Base-by-base conservation (phyloP, 768 basidiomycete species). In the Suillus fuscotomentosus region DNA sequence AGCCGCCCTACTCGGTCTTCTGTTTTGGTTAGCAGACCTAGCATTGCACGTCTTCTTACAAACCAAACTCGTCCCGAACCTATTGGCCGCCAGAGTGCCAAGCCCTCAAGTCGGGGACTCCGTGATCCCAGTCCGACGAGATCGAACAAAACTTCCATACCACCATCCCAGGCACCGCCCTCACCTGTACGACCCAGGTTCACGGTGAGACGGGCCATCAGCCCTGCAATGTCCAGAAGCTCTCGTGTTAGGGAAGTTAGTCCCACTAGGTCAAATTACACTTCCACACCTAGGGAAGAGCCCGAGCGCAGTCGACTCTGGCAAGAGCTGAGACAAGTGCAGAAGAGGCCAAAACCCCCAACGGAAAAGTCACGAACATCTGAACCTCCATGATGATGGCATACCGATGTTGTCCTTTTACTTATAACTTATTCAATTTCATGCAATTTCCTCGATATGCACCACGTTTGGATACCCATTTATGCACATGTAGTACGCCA, bases 291-390 rank as follows among this genome's bases (percentile, higher is more conserved):
- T 70, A 7, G 78, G 75, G 57, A 42, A 15, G 81, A 80, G 48
- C 76, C 70, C 50, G 72, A 77, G 75, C 66, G 83, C 67, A 80
- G 82, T 68, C 79, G 78, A 63, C 70, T 88, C 65, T 87, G 86
- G 85, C 79, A 77, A 50, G 87, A 88, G 68, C 75, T 88, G 31
- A 80, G 79, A 70, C 81, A 83, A 63, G 77, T 85, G 61, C 82
- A 79, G 67, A 77, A 77, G 64, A 80, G 80, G 72, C 77, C 84
- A 64, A 78, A 80, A 45, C 78, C 82, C 57, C 77, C 78, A 45
- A 84, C 83, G 22, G 79, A 80, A 57, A 75, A 72, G 64, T 79
- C 82, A 65, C 75, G 74, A 65, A 76, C 78, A 50, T 73, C 73
- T 71, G 77, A 76, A 64, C 76, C 76, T 66, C 77, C 74, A 67